Evolutionary conservation across 208 protist species (phyloP).

Genomic region (Trypanosoma platydactyli): DNA sequence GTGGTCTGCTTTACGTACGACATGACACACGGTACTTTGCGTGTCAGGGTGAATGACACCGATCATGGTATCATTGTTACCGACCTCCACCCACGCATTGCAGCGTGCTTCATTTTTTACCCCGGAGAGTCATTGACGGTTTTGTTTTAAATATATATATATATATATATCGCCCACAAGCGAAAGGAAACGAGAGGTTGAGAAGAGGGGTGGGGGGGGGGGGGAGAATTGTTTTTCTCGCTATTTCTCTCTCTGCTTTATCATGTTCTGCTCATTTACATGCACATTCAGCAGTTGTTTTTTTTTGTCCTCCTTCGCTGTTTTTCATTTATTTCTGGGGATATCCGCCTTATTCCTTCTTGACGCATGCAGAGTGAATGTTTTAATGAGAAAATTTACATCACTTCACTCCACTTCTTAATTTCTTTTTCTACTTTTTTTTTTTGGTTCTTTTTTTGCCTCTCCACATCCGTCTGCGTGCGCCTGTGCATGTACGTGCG

Average conservation of each 20-base stretch:
- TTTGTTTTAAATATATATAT: slow-evolving; percentile 24
- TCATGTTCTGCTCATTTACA: no score
- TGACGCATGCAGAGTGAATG: no score
- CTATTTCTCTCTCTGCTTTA: not conserved
- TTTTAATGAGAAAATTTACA: no score
- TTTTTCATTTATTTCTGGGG: no score
- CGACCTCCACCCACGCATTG: slow-evolving; percentile 50
- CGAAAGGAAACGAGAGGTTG: not conserved
- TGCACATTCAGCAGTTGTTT: no score
- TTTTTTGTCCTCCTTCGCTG: no score
- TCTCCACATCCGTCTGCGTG: not conserved
- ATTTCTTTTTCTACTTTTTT: no score
- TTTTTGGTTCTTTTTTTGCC: slow-evolving; percentile 8
- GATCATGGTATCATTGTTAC: slow-evolving; percentile 55
- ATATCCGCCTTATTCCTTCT: no score
- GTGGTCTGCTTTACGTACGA: slow-evolving; percentile 64
- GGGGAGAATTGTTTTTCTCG: slow-evolving; percentile 3
- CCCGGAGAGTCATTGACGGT: slow-evolving; percentile 76
- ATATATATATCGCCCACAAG: not conserved
- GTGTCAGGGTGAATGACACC: slow-evolving; percentile 49
- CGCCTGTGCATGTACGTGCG: not conserved
- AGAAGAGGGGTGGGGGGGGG: no score
- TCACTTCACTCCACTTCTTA: no score
- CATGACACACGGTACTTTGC: slow-evolving; percentile 34
- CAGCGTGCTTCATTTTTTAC: slow-evolving; percentile 84